Base-by-base conservation (phyloP, 192 early-diverging fungal species). In the Helicostylum pulchrum region DNA sequence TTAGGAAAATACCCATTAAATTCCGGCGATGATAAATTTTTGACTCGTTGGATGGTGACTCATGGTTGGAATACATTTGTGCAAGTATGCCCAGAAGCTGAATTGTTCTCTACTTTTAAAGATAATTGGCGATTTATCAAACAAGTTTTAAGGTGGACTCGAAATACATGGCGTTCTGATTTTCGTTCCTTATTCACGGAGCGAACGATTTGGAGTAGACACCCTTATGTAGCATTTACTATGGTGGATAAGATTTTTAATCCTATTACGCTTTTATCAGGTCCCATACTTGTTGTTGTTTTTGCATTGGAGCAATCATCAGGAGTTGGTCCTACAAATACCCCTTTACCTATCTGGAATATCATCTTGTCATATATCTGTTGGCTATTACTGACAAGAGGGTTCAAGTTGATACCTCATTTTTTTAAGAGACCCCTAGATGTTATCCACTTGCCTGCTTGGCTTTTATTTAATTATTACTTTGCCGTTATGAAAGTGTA, bases 171-270 rank as follows among this genome's bases (percentile, higher is more conserved):
- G 84, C 51, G 84, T 14, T 81, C 78, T 34, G 84, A 85, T 56
- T 76, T 78, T 58, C 56, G 79, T 20, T 76, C 72, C 15, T 54
- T 85, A 15, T 85, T 85, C 49, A 72, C 71, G 23, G 84, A 85
- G 62, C 61, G 83, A 8, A 60, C 67, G 11, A 73, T 85, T 32
- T 85, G 84, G 84, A 59, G 21, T 10, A 77, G 81, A 19, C 77
- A 85, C 30, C 84, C 84, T 15, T 85, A 75, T 64, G 79, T 81
- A 15, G 84, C 84, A 3, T 85, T 83, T 60, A 82, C 80, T 10
- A 85, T 85, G 84, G 44, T 85, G 9, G 84, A 85, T 71, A 85
- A 85, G 43, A 64, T 80, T 10, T 79, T 85, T 70, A 85, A 85
- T 61, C 84, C 84, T 0, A 34, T 85, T 50, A 83, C 83, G 9